Evolutionary conservation across 441 rosid genomes (phyloP).

Genomic region (Isatis lusitanica): DNA sequence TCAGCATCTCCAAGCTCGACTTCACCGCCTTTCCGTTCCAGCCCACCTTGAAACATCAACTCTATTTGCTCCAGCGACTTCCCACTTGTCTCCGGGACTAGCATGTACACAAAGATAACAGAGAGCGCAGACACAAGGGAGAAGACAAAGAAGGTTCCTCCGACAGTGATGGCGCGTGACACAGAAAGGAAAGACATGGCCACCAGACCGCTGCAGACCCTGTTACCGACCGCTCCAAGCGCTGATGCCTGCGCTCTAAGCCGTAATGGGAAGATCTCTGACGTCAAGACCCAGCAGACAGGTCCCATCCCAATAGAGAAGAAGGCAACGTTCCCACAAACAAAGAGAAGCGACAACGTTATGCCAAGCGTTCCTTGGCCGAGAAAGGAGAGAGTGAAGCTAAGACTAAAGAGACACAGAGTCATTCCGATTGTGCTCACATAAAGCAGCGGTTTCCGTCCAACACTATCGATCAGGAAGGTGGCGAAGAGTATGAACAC

Average conservation of each 20-base stretch:
- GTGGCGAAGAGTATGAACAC: slow-evolving; percentile 70
- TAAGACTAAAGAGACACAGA: slow-evolving; percentile 63
- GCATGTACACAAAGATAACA: slow-evolving; percentile 57
- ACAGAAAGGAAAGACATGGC: slow-evolving; percentile 89
- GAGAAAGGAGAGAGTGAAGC: slow-evolving; percentile 50
- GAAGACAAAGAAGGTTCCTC: slow-evolving; percentile 72
- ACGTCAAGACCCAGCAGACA: slow-evolving; percentile 79
- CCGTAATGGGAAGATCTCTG: slow-evolving; percentile 82
- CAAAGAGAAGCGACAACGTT: slow-evolving; percentile 49
- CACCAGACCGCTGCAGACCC: slow-evolving; percentile 83
- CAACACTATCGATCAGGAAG: slow-evolving; percentile 65
- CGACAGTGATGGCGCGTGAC: slow-evolving; percentile 56
- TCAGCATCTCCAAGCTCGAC: slow-evolving; percentile 71
- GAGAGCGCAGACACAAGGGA: slow-evolving; percentile 67
- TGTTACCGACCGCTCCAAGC: slow-evolving; percentile 81
- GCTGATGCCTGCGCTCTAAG: slow-evolving; percentile 88
- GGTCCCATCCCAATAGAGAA: slow-evolving; percentile 89
- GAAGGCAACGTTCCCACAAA: slow-evolving; percentile 85
- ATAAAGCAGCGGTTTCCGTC: slow-evolving; percentile 85
- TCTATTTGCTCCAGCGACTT: slow-evolving; percentile 87
- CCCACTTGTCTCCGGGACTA: slow-evolving; percentile 85
- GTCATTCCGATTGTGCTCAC: slow-evolving; percentile 92
- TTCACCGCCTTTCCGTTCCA: slow-evolving; percentile 48
- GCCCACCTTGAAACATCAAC: slow-evolving; percentile 51
- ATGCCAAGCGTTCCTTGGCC: slow-evolving; percentile 53